phyloP scores from a whole-genome alignment of 2,329 filamentous ascomycete species.

The Xylaria sp. region DNA sequence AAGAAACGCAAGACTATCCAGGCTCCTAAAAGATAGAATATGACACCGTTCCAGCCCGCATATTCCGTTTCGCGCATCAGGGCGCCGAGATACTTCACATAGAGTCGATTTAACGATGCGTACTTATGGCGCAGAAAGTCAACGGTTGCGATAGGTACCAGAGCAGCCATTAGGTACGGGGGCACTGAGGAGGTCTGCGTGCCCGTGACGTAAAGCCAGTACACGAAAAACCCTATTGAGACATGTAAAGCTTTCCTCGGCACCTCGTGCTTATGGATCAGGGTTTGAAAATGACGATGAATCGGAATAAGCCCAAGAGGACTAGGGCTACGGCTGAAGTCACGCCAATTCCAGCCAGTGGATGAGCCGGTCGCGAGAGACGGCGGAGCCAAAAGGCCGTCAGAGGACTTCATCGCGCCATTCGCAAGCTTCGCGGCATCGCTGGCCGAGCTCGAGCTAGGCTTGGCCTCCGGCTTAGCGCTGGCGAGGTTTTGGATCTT shows the following conservation, averaged over 20 bases:
- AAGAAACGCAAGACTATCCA: conserved; percentile 88
- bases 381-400: conserved; percentile 78
- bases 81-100: conserved; percentile 85
- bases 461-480: conserved; percentile 53
- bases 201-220: conserved; percentile 85
- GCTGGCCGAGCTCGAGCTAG: conserved; percentile 49
- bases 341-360: conserved; percentile 79
- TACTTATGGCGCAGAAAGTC: conserved; percentile 88
- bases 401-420: conserved; percentile 52
- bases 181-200: conserved; percentile 82
- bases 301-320: conserved; percentile 95
- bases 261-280: conserved; percentile 97
- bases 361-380: conserved; percentile 57
- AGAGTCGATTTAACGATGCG: conserved; percentile 83
- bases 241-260: conserved; percentile 93
- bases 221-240: conserved; percentile 93
- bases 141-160: conserved; percentile 84
- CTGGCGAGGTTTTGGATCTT: conserved; percentile 65
- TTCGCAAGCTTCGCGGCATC: conserved; percentile 40
- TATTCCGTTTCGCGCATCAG: conserved; percentile 98
- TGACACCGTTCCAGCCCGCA: conserved; percentile 93
- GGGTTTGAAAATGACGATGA: conserved; percentile 88
- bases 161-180: conserved; percentile 81
- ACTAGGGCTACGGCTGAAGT: conserved; percentile 90
- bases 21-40: conserved; percentile 93